phyloP scores from a whole-genome alignment of 371 early-diverging fungal species.

The Mortierella sp. region DNA sequence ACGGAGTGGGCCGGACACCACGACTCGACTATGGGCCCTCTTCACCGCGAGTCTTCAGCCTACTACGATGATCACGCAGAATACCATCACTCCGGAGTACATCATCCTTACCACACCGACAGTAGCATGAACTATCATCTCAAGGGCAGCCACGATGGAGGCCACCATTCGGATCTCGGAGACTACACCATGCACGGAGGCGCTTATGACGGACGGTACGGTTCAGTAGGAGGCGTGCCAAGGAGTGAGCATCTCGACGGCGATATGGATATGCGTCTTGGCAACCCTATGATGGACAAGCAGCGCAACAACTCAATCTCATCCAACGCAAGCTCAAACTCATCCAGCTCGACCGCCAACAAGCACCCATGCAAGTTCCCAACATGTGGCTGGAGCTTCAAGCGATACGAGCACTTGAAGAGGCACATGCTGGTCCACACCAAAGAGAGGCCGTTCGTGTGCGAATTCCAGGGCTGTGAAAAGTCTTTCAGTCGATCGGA shows the following conservation, averaged over 20 bases:
- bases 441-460: slow-evolving; percentile 78
- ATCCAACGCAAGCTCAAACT: slow-evolving; percentile 40
- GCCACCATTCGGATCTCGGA: not conserved
- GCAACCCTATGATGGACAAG: slow-evolving; percentile 17
- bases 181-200: slow-evolving; percentile 16
- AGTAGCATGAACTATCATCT: slow-evolving; percentile 3
- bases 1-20: slow-evolving; percentile 19
- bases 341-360: slow-evolving; percentile 41
- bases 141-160: not conserved
- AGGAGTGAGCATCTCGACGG: slow-evolving; percentile 18
- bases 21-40: slow-evolving; percentile 18
- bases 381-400: slow-evolving; percentile 75
- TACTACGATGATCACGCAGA: slow-evolving; percentile 19
- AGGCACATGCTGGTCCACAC: slow-evolving; percentile 82
- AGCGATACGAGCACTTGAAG: slow-evolving; percentile 88
- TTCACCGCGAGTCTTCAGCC: not conserved
- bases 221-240: not conserved
- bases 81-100: slow-evolving; percentile 12
- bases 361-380: slow-evolving; percentile 71
- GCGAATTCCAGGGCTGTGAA: slow-evolving; percentile 75
- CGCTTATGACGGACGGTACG: slow-evolving; percentile 24
- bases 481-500: slow-evolving; percentile 85
- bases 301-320: slow-evolving; percentile 52
- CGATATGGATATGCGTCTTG: slow-evolving; percentile 19
- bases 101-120: slow-evolving; percentile 14